Evolutionary conservation across 2,329 filamentous ascomycete genomes (phyloP), one percentile per base, ranked within the genome.

Genomic region (Pestalotiopsis fici): DNA sequence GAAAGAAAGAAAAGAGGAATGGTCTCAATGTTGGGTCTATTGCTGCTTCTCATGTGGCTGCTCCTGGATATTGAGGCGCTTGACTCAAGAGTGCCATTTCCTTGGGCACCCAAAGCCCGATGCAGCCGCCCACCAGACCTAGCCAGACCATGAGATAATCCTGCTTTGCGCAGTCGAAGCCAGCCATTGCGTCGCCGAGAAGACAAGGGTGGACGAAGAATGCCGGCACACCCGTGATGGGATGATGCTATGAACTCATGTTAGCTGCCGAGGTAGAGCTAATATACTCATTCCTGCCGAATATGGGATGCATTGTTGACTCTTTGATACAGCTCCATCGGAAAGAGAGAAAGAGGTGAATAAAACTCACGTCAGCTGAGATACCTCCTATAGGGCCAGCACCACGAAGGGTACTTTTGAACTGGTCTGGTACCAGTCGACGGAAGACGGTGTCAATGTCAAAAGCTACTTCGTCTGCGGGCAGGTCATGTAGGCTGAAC

Each of bases 131-230:
- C 57, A 97, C 88, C 67, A 97, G 82, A n/a, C 95, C 95, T 69
- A 98, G 85, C 95, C 95, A 98, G 66, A 94, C 82, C 81, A 94
- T 87, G 75, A 98, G 85, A 82, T 98, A 98, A 73, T 90, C 85
- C 74, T 90, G 80, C 77, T 85, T 83, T 76, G 84, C 79, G 73
- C 88, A 90, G 72, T 87, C 81, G 74, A 94, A 90, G 64, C 82
- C 83, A 72, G 84, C 83, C 87, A 98, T 92, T 64, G 93, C 92
- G 71, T 95, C 91, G 66, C 92, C 92, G 9, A 96, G 93, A 77
- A 93, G 89, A 81, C 96, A 98, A 27, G 96, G 95, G 81, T 99
- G 96, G 73, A 98, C 87, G 80, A 97, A 98, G 80, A 95, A 98
- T 62, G 90, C 88, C 54, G 94, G 93, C 67, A 90, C 80, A 65